A percentile compares a stretch with the other conserved stretches of the same genome.
These are phyloP conservation scores for Grigorovia humatica DNA, from an alignment of 805 yeast species.

Conservation along the genomic window DNA sequence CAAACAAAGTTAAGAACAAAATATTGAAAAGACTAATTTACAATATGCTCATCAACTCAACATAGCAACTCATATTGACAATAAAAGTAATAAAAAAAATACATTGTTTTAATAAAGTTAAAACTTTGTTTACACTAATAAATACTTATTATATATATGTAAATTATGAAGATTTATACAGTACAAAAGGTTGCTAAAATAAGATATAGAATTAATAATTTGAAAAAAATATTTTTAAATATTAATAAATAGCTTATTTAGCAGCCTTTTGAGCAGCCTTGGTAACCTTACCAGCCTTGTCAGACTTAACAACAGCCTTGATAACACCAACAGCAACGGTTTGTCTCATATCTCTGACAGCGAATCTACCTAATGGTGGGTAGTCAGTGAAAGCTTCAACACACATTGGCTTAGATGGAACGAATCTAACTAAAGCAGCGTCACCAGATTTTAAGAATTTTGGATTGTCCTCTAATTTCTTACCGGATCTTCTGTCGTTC, in stretches of 20 bases:
- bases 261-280: slow-evolving; percentile 26
- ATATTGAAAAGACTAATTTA: too few relatives aligned
- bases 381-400: slow-evolving; percentile 93
- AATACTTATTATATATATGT: background rate
- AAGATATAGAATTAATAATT: background rate
- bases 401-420: slow-evolving; percentile 86
- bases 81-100: too few relatives aligned
- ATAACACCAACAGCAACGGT: slow-evolving; percentile 93
- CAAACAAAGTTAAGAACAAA: too few relatives aligned
- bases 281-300: slow-evolving; percentile 27
- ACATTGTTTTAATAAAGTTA: background rate
- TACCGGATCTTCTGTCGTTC: slow-evolving; percentile 97
- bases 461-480: slow-evolving; percentile 98
- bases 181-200: background rate
- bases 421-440: slow-evolving; percentile 86
- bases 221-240: background rate
- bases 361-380: slow-evolving; percentile 91
- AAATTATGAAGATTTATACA: background rate
- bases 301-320: slow-evolving; percentile 85
- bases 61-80: too few relatives aligned
- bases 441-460: slow-evolving; percentile 96
- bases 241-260: slow-evolving; percentile 18
- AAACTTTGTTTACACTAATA: background rate
- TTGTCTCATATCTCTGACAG: slow-evolving; percentile 96
- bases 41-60: too few relatives aligned